Conservation (phyloP, 352 stramenopile genomes). For the Globisporangium megalacanthum region DNA sequence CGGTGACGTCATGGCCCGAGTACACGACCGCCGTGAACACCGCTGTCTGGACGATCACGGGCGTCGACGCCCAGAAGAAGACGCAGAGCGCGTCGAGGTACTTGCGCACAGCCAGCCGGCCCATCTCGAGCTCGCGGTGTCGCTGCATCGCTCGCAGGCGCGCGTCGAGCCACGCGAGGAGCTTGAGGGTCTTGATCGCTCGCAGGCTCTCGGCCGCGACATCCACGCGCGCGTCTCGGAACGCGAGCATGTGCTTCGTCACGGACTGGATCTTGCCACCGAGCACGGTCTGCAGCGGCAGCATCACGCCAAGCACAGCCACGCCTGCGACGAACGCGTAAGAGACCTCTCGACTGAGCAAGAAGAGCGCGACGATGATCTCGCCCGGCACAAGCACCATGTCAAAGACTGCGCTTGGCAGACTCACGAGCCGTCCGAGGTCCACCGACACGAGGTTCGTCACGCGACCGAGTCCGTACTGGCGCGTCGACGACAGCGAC, state of each 20-base stretch:
- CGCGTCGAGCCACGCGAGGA: slow-evolving; percentile 56
- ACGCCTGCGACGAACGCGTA: slow-evolving; percentile 83
- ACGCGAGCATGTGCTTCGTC: slow-evolving; percentile 64
- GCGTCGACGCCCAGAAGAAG: slow-evolving; percentile 88
- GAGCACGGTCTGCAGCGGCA: slow-evolving; percentile 79
- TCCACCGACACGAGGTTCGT: slow-evolving; percentile 81
- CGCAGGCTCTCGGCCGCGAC: slow-evolving; percentile 61
- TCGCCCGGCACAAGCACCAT: slow-evolving; percentile 72
- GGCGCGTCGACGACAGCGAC: slow-evolving; percentile 21
- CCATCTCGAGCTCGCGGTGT: slow-evolving; percentile 60
- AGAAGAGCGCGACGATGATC: slow-evolving; percentile 64
- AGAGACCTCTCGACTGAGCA: slow-evolving; percentile 74
- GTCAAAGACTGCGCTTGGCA: slow-evolving; percentile 73
- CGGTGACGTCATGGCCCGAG: slow-evolving; percentile 61
- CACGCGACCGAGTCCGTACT: slow-evolving; percentile 52
- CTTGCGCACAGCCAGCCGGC: slow-evolving; percentile 68
- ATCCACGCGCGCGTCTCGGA: slow-evolving; percentile 77
- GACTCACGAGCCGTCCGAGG: slow-evolving; percentile 59
- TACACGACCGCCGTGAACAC: slow-evolving; percentile 80
- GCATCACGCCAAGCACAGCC: slow-evolving; percentile 68
- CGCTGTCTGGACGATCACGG: slow-evolving; percentile 80
- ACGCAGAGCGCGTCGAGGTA: slow-evolving; percentile 88
- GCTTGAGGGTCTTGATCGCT: slow-evolving; percentile 74
- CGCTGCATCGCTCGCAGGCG: slow-evolving; percentile 43
- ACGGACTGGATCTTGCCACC: slow-evolving; percentile 73